phyloP scores from a whole-genome alignment of 208 protist genomes.

The Tritrichomonas foetus region DNA sequence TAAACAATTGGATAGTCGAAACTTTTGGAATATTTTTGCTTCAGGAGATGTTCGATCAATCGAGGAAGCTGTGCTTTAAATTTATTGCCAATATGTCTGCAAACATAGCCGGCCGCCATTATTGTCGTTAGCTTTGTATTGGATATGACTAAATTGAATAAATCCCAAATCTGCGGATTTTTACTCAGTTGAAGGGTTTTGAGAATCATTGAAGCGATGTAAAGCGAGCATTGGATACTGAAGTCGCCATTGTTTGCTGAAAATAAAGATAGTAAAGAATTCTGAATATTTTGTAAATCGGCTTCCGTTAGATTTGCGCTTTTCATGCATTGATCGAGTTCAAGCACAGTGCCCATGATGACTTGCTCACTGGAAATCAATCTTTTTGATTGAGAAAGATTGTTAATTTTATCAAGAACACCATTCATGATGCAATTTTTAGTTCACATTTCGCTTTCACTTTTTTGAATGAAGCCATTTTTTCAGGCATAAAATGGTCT shows the following conservation, averaged over 20 bases:
- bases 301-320: too few relatives aligned
- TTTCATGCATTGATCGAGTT: background rate
- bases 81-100: background rate
- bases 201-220: background rate
- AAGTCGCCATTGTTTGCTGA: background rate
- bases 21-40: background rate
- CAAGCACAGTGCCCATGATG: background rate
- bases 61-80: slow-evolving; percentile 26
- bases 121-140: background rate
- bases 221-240: background rate
- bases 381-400: background rate
- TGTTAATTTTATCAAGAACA: background rate
- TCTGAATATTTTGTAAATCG: background rate
- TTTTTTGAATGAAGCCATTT: too few relatives aligned
- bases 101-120: background rate
- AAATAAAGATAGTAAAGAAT: background rate
- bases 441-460: too few relatives aligned
- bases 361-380: slow-evolving; percentile 8
- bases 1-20: background rate
- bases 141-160: background rate
- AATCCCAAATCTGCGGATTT: background rate
- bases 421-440: too few relatives aligned
- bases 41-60: slow-evolving; percentile 15
- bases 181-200: background rate
- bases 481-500: too few relatives aligned